Conservation (phyloP, 75 land plant genomes). For the Pinus taeda region DNA sequence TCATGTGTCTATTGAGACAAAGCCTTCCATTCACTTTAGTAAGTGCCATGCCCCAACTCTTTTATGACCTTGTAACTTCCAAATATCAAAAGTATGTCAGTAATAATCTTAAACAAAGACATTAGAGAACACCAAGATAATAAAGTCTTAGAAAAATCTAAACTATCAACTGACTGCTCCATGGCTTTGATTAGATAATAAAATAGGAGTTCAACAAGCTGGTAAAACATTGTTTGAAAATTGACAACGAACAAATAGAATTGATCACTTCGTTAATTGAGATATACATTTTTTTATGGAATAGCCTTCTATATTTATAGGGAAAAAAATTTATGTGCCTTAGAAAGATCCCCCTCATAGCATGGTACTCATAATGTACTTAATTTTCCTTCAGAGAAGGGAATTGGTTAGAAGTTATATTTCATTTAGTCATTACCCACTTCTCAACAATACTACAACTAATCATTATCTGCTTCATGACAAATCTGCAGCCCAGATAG, state of each 20-base stretch:
- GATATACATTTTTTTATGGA: background rate
- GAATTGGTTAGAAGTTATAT: background rate
- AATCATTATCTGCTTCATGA: background rate
- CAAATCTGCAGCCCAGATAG: constrained; percentile 31
- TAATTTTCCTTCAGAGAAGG: background rate
- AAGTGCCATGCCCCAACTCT: constrained; percentile 91
- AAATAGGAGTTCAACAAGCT: constrained; percentile 11
- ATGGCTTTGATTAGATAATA: constrained; percentile 1
- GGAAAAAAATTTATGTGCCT: background rate
- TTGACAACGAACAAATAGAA: background rate
- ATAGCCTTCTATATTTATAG: background rate
- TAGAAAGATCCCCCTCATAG: background rate
- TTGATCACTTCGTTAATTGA: too few species aligned
- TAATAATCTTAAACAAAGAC: background rate
- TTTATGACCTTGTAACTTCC: constrained; percentile 70
- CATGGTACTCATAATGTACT: background rate
- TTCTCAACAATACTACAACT: constrained; percentile 7
- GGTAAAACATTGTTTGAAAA: constrained; percentile 10
- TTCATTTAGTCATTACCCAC: background rate
- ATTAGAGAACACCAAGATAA: background rate
- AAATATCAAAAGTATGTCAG: background rate
- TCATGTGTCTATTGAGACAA: constrained; percentile 53
- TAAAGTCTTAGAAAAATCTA: background rate
- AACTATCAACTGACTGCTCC: constrained; percentile 14
- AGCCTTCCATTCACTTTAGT: constrained; percentile 77